These are phyloP conservation scores for Emericellopsis terricola DNA, from an alignment of 495 filamentous ascomycete species.

Conservation along the genomic window DNA sequence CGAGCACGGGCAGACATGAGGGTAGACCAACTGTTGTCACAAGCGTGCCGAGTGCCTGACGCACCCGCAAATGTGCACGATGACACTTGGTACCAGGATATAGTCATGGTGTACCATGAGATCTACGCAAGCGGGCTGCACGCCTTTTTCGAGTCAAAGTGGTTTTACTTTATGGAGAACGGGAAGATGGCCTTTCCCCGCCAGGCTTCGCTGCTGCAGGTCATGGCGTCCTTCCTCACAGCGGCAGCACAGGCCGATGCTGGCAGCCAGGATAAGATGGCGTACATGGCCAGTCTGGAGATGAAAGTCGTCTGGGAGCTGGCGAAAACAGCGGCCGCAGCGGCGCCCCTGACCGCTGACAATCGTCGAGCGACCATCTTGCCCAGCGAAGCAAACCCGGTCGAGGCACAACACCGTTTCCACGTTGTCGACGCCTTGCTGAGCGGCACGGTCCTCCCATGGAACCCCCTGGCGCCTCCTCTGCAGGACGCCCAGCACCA, in stretches of 20 bases:
- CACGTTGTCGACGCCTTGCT: conserved; percentile 60
- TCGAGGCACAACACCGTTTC: conserved; percentile 45
- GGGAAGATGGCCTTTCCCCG: conserved; percentile 23
- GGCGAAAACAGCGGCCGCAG: conserved; percentile 20
- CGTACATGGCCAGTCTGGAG: conserved; percentile 44
- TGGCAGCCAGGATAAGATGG: conserved; percentile 41
- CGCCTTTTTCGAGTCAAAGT: conserved; percentile 67
- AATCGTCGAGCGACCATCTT: conserved; percentile 9
- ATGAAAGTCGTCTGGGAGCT: conserved; percentile 56
- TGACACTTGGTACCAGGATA: conserved; percentile 41
- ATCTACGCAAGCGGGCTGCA: conserved; percentile 65
- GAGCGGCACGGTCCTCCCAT: conserved; percentile 43
- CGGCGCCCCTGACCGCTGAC: conserved; percentile 5
- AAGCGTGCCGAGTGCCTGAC: conserved; percentile 44
- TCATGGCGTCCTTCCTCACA: conserved; percentile 41
- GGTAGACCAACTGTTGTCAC: conserved; percentile 56
- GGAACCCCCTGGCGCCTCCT: conserved; percentile 35
- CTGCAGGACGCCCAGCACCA: conserved; percentile 20
- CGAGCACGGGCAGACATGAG: conserved; percentile 33
- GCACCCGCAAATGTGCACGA: conserved; percentile 31
- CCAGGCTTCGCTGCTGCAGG: conserved; percentile 39
- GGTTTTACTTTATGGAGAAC: conserved; percentile 43
- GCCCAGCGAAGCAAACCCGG: conserved; percentile 31
- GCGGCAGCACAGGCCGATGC: conserved; percentile 18
- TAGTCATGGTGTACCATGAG: conserved; percentile 53